Base-by-base conservation (phyloP, 768 basidiomycete species). In the Agrocybe pediades region DNA sequence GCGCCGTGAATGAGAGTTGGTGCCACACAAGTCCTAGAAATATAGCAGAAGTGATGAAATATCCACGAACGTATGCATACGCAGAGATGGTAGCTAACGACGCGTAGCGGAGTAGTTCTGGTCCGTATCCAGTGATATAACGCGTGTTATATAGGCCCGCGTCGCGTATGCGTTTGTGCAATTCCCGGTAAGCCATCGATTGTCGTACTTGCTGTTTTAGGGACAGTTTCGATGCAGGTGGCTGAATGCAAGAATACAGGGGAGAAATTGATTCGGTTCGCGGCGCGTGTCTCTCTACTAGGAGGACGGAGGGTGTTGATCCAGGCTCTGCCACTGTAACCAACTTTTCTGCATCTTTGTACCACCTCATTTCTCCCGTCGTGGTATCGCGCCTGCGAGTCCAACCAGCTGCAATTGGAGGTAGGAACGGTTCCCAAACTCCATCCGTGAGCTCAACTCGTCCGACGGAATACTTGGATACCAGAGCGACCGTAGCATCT, bases 1-100 rank as follows among this genome's bases (percentile, higher is more conserved):
- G 97, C 25, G 83, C 95, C 51, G 81, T 79, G 70, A 99, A 98
- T 26, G 90, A 86, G 51, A 98, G 79, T 66, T 98, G 97, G 65
- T 99, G 97, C 93, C 93, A 98, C 66, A 92, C 79, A 41, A 94
- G 71, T 7, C 97, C 97, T 5, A 98, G 84, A 61, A 80, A 87
- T 45, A 91, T 60, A 2, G 95, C 92, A 54, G 91, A 93, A 47
- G 78, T 67, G 49, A 90, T 70, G 60, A 88, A 79, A 86, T 88
- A 91, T 59, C 70, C 71, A 47, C 79, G 70, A 46, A 61, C 67
- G 68, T 93, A 95, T 9, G 84, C 74, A 61, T 83, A 76, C 11
- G 77, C 81, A 8, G 90, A 85, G n/a, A 80, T 51, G 23, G 68
- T 63, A 21, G 80, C 88, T 25, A 97, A 77, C 6, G 87, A 58